phyloP scores from a whole-genome alignment of 345 rosid species.

The Noccaea bulbosa region DNA sequence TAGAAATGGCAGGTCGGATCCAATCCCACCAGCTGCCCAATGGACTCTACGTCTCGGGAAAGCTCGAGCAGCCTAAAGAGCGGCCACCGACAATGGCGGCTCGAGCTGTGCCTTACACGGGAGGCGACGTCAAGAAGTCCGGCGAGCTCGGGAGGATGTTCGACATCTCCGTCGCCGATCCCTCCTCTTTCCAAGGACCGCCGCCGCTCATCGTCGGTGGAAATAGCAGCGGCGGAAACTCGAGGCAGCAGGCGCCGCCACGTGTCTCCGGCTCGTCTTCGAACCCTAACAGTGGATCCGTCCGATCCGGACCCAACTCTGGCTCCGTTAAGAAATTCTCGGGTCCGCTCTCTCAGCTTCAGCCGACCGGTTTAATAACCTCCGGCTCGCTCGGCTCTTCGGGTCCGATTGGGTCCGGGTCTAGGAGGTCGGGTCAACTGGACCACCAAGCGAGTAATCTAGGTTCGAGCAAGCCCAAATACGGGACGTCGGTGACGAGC shows the following conservation, averaged over 20 bases:
- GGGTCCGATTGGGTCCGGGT: conserved; percentile 42
- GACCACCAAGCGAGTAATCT: conserved; percentile 48
- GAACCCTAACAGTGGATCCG: conserved; percentile 83
- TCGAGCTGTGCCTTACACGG: conserved; percentile 83
- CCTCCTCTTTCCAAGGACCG: conserved; percentile 47
- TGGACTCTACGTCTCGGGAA: conserved; percentile 84
- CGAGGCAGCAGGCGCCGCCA: conserved; percentile 54
- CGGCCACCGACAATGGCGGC: conserved; percentile 82
- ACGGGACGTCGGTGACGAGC: conserved; percentile 84
- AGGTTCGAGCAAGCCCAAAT: conserved; percentile 56
- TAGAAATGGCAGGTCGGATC: conserved; percentile 66
- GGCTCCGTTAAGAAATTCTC: conserved; percentile 72
- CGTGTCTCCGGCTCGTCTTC: conserved; percentile 52
- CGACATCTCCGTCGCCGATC: conserved; percentile 66
- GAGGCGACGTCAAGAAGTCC: conserved; percentile 91
- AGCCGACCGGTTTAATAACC: conserved; percentile 92
- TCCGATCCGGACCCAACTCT: conserved; percentile 83
- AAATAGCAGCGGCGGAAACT: conserved; percentile 42
- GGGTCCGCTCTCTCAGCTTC: conserved; percentile 71
- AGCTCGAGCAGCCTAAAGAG: conserved; percentile 70
- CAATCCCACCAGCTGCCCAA: conserved; percentile 90
- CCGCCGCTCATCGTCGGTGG: conserved; percentile 46
- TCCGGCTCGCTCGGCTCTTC: conserved; percentile 70
- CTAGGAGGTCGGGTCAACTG: conserved; percentile 76
- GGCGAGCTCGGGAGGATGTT: conserved; percentile 97